Conservation (phyloP, 2,329 filamentous ascomycete genomes). For the Aspergillus pseudoviridinutans region DNA sequence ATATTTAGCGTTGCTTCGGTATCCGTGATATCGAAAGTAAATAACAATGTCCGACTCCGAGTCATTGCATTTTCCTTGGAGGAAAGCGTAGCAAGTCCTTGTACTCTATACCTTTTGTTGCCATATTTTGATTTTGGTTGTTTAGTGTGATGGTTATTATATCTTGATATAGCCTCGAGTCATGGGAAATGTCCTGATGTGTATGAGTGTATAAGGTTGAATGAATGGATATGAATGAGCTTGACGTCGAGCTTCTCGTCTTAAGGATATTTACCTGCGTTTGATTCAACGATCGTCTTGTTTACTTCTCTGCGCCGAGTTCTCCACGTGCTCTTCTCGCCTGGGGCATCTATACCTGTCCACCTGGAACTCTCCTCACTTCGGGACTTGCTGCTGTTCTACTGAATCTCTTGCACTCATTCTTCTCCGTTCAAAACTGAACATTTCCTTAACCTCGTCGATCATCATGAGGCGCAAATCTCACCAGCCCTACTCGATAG, state of each 20-base stretch:
- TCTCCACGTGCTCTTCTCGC: not conserved
- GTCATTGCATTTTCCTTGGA: conserved; percentile 2
- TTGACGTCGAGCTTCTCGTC: not conserved
- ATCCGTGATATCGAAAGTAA: conserved; percentile 12
- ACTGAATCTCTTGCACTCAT: not conserved
- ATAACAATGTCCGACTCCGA: conserved; percentile 13
- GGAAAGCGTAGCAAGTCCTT: not conserved
- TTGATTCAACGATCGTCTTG: not conserved
- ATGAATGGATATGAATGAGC: not conserved
- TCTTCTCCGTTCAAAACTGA: not conserved
- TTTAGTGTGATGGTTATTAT: not conserved
- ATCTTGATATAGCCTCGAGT: not conserved
- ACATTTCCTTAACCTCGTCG: not conserved
- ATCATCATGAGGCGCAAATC: conserved; percentile 16
- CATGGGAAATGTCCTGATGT: not conserved
- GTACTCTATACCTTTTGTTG: not conserved
- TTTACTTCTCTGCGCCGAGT: not conserved
- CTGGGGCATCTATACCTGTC: not conserved
- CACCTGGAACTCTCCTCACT: not conserved
- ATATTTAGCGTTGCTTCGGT: conserved; percentile 8
- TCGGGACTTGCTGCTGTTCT: not conserved
- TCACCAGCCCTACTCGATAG: conserved; percentile 4
- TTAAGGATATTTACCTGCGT: not conserved
- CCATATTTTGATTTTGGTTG: not conserved
- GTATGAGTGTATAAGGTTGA: not conserved